These are phyloP conservation scores for Priceomyces carsonii DNA, from an alignment of 805 yeast species.

Conservation along the genomic window DNA sequence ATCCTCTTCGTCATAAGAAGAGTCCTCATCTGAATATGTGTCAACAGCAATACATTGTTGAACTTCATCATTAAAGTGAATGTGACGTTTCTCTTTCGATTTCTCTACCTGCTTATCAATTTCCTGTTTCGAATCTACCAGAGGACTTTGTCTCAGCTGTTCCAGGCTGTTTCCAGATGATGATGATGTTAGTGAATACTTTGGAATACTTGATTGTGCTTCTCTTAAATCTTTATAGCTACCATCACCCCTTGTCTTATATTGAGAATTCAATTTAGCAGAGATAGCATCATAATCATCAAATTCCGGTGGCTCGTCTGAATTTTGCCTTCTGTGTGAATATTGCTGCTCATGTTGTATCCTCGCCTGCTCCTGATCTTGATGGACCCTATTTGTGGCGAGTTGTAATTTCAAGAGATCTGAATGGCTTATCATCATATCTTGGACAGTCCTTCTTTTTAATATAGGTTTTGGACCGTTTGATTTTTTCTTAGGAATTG, in stretches of 20 bases:
- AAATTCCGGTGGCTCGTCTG: conserved; percentile 38
- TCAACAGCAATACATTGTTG: conserved; percentile 88
- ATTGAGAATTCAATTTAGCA: conserved; percentile 44
- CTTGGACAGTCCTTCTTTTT: conserved; percentile 83
- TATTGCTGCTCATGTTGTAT: conserved; percentile 14
- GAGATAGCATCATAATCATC: conserved; percentile 46
- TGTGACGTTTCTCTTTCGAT: conserved; percentile 56
- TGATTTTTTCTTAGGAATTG: conserved; percentile 31
- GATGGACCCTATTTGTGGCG: conserved; percentile 37
- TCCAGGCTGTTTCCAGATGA: background rate
- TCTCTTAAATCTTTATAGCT: conserved; percentile 2
- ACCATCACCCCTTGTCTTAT: conserved; percentile 15
- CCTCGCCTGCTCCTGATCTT: conserved; percentile 28
- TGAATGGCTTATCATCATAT: conserved; percentile 69
- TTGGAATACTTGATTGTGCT: background rate
- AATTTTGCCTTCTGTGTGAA: conserved; percentile 11
- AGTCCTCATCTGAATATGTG: conserved; percentile 25
- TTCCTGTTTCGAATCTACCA: background rate
- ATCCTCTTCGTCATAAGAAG: conserved; percentile 36
- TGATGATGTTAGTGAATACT: background rate
- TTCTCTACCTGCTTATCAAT: background rate
- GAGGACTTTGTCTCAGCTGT: background rate
- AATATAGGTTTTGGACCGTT: conserved; percentile 73
- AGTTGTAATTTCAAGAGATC: conserved; percentile 43
- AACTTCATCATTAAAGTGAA: conserved; percentile 92